These are phyloP conservation scores for Penicillium ucsense DNA, from an alignment of 495 filamentous ascomycete species.

Conservation along the genomic window DNA sequence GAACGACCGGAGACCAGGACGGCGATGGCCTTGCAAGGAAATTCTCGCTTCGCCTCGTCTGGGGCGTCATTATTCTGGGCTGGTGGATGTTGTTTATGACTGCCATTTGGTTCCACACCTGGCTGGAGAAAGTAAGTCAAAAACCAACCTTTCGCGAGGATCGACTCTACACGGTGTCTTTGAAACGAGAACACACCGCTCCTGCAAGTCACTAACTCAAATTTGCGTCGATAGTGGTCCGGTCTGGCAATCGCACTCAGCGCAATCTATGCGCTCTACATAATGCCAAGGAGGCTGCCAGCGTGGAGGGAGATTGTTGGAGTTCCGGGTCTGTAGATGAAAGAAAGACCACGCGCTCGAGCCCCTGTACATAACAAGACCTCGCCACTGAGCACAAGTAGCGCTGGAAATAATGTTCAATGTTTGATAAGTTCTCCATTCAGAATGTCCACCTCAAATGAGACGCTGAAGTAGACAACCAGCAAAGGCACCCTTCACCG, in stretches of 20 bases:
- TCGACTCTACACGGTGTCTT: not conserved
- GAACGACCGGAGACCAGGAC: not conserved
- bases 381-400: not conserved
- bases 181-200: no score
- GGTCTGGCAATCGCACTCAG: constrained; percentile 60
- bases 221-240: constrained; percentile 44
- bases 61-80: constrained; percentile 45
- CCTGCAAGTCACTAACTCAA: no score
- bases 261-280: constrained; percentile 64
- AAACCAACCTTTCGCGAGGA: not conserved
- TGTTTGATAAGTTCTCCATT: no score
- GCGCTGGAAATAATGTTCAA: no score
- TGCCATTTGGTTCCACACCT: constrained; percentile 93
- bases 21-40: constrained; percentile 23
- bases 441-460: no score
- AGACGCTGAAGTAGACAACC: no score
- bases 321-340: constrained; percentile 57
- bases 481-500: no score
- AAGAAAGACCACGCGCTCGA: not conserved
- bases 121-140: constrained; percentile 81
- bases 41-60: constrained; percentile 42
- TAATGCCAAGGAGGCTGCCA: constrained; percentile 59
- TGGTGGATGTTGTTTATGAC: constrained; percentile 99
- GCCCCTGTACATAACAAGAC: constrained; percentile 6
- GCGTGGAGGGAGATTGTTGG: constrained; percentile 58